Conservation (phyloP, 169 alveolate species). For the Plasmodium vivax region DNA sequence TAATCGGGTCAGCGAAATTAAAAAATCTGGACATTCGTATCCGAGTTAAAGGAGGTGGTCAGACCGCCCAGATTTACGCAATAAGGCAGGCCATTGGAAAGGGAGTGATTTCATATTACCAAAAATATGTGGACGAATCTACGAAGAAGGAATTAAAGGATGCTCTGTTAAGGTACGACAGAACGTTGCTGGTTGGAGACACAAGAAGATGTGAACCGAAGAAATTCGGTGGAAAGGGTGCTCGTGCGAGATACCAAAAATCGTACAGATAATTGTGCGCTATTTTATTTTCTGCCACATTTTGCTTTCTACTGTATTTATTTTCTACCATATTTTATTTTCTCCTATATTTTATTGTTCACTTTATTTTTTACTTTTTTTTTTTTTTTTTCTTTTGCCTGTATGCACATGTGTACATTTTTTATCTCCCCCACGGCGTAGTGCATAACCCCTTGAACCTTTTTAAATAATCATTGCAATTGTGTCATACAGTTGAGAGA, state of each 20-base stretch:
- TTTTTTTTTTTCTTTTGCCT: neutral
- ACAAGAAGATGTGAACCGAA: constrained; percentile 99
- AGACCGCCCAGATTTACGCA: constrained; percentile 97
- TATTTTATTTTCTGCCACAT: too few species aligned
- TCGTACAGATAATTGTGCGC: constrained; percentile 94
- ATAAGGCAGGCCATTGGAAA: constrained; percentile 98
- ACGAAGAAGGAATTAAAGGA: constrained; percentile 95
- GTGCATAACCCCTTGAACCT: neutral
- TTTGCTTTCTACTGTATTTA: too few species aligned
- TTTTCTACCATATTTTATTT: too few species aligned
- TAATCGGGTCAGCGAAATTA: constrained; percentile 96
- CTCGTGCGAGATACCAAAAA: constrained; percentile 98
- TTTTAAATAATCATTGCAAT: neutral
- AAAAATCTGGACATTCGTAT: constrained; percentile 95
- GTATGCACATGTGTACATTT: neutral
- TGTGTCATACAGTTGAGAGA: neutral
- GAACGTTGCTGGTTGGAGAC: constrained; percentile 98
- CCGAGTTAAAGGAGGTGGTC: constrained; percentile 99
- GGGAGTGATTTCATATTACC: constrained; percentile 98
- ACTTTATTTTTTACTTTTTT: neutral
- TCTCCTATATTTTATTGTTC: neutral
- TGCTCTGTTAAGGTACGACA: constrained; percentile 97
- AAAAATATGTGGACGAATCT: constrained; percentile 96
- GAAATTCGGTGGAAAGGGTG: constrained; percentile 99
- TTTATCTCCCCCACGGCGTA: neutral